phyloP scores from a whole-genome alignment of 768 basidiomycete genomes.

The Coprinopsis cinerea region DNA sequence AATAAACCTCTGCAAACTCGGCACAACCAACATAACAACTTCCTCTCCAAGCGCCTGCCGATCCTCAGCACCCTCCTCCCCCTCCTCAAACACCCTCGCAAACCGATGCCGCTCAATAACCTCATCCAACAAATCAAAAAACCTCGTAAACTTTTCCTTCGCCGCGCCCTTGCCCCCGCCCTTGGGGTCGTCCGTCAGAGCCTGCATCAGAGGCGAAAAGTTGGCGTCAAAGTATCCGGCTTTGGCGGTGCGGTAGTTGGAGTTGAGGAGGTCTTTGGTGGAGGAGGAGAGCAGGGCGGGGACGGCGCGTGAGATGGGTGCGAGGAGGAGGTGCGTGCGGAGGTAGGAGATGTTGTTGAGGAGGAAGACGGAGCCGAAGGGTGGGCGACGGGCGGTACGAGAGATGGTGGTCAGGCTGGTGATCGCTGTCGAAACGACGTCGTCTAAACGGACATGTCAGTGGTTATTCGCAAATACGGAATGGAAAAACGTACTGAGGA shows the following conservation, averaged over 20 bases:
- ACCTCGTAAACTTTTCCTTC: conserved; percentile 80
- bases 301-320: conserved; percentile 42
- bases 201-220: conserved; percentile 73
- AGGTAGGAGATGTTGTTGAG: conserved; percentile 77
- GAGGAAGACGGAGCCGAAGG: conserved; percentile 70
- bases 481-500: conserved; percentile 46
- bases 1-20: conserved; percentile 66
- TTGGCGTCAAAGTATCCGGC: conserved; percentile 82
- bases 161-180: conserved; percentile 47
- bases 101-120: conserved; percentile 69
- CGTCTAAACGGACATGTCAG: conserved; percentile 38
- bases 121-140: conserved; percentile 78
- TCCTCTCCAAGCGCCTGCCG: conserved; percentile 62
- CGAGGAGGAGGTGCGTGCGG: conserved; percentile 49
- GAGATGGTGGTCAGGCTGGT: conserved; percentile 59
- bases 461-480: not conserved
- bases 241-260: conserved; percentile 74
- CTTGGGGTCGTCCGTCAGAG: conserved; percentile 56
- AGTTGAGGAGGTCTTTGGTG: conserved; percentile 56
- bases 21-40: conserved; percentile 70
- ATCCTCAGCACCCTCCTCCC: conserved; percentile 51
- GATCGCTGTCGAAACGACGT: conserved; percentile 65
- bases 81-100: conserved; percentile 65
- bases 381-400: conserved; percentile 50
- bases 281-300: conserved; percentile 52